Percentiles rank a stretch among this genome's conserved stretches.
Conservation (phyloP, 441 rosid genomes). For the Euphorbia neoarborescens region DNA sequence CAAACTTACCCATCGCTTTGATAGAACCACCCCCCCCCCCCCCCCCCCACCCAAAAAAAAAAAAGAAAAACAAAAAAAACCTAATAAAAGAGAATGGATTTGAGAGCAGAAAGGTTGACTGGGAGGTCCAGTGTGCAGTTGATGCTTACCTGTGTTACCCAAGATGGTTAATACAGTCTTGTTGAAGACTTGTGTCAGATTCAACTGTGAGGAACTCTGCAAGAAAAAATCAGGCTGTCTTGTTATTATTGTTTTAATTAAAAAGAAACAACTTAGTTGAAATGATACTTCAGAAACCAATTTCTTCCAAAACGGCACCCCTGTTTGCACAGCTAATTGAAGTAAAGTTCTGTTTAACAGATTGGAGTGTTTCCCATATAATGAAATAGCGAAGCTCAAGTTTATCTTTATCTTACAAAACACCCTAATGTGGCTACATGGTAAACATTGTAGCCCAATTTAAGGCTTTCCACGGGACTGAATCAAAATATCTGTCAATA, state of each 20-base stretch:
- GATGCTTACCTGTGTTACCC: constrained; percentile 72
- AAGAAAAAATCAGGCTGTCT: constrained; percentile 16
- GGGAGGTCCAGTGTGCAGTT: background rate
- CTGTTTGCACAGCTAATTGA: background rate
- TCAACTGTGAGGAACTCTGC: constrained; percentile 51
- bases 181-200: constrained; percentile 56
- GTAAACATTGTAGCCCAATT: background rate
- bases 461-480: background rate
- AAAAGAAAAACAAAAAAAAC: background rate
- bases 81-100: background rate
- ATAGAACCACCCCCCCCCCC: too few relatives aligned
- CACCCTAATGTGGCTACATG: background rate
- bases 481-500: background rate
- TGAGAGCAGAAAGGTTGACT: background rate
- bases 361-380: constrained; percentile 1
- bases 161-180: constrained; percentile 49
- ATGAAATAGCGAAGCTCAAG: background rate
- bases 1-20: too few relatives aligned
- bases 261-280: background rate
- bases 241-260: background rate
- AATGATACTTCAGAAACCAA: background rate
- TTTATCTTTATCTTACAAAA: background rate
- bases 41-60: too few relatives aligned
- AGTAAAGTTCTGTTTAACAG: background rate
- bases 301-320: background rate